Evolutionary conservation across 345 rosid species (phyloP).

Genomic region (Lepidium aucheri): DNA sequence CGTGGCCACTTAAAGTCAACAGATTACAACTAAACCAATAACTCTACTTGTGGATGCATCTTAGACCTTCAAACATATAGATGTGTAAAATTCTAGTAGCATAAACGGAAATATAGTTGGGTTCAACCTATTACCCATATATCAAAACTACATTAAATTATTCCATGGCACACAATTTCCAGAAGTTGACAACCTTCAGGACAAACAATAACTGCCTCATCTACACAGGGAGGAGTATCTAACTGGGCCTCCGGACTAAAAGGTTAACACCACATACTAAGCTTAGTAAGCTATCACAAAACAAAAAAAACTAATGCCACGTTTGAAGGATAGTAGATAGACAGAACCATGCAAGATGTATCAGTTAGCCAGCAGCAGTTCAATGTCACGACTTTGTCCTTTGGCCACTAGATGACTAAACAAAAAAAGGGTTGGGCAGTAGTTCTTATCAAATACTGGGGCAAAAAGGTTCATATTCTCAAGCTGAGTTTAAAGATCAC

Average conservation of each 20-base stretch:
- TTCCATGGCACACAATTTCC: background rate
- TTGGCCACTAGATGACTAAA: conserved; percentile 9
- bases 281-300: background rate
- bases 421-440: background rate
- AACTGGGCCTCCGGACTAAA: background rate
- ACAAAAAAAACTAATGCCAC: background rate
- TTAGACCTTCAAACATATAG: background rate
- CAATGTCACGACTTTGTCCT: background rate
- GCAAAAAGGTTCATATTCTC: background rate
- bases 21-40: background rate
- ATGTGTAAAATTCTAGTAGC: conserved; percentile 1
- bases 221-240: background rate
- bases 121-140: background rate
- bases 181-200: background rate
- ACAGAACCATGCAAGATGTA: background rate
- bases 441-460: background rate
- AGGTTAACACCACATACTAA: background rate
- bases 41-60: background rate
- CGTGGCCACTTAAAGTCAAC: background rate
- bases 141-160: background rate
- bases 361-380: background rate
- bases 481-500: background rate
- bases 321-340: background rate
- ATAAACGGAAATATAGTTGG: background rate
- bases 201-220: background rate